Conservation (phyloP, 805 yeast genomes). For the Kodamaea lidongshanica region DNA sequence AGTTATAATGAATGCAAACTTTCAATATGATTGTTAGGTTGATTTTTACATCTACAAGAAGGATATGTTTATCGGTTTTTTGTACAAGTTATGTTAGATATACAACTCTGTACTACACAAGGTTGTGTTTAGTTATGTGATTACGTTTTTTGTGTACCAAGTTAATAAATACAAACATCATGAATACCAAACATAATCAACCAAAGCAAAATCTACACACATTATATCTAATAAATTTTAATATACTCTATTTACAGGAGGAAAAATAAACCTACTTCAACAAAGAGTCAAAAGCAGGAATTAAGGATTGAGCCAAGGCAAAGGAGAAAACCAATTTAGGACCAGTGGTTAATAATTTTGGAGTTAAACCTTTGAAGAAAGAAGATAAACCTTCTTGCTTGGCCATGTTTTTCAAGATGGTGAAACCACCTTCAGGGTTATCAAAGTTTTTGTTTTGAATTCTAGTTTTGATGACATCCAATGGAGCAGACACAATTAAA, state of each 20-base stretch:
- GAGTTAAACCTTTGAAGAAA: constrained; percentile 95
- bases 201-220: no score
- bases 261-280: constrained; percentile 30
- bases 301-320: constrained; percentile 93
- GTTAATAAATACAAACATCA: no score
- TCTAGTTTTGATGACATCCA: constrained; percentile 97
- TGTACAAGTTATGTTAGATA: no score
- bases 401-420: constrained; percentile 86
- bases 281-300: constrained; percentile 87
- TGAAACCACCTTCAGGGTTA: constrained; percentile 89
- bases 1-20: no score
- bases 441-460: constrained; percentile 95
- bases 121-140: no score
- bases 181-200: no score
- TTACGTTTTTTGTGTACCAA: no score
- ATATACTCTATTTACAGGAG: not conserved
- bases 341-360: constrained; percentile 94
- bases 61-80: no score
- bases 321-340: constrained; percentile 98
- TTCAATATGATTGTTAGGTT: no score
- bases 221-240: no score
- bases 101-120: no score
- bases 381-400: constrained; percentile 85
- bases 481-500: constrained; percentile 92
- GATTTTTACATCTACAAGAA: no score